Base-by-base conservation (phyloP, 139 green algal species). In the Auxenochlorella pyrenoidosa region DNA sequence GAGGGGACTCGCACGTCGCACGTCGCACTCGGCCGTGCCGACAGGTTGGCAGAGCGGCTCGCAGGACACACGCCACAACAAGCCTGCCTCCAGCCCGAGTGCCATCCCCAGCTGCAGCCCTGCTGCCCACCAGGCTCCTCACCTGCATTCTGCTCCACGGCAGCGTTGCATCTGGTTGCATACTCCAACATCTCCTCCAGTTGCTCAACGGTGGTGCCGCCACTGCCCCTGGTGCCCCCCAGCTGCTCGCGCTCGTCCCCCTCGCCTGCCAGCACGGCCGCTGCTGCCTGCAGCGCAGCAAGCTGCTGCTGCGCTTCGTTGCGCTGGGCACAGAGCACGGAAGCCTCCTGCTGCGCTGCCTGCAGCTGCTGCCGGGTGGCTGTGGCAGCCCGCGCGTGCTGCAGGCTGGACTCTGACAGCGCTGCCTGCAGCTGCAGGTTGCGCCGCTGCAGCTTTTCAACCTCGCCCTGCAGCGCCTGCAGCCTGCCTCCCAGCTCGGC, bases 371-470 rank as follows among this genome's bases (percentile, higher is more conserved):
- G 30, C 4, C 65, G 58, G 21, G 30, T 26, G 5, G 65, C 34
- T n/a, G 75, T 58, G 4, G 75, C 44, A 5, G 44, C 85, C 13
- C 47, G 63, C 3, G 85, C 44, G 28, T 85, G 38, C 75, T 79
- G 85, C 18, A 89, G 44, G 68, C 58, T 86, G 65, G 75, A 65
- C 30, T 82, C 51, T 36, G 75, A 77, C 70, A 89, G 59, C 16
- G 86, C 86, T 0, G 60, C 34, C 71, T 89, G 86, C 79, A 89
- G 86, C 54, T 58, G 59, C 54, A 21, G 51, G 80, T 89, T 89
- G 38, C 86, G 79, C 19, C 32, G 38, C 43, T 79, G 44, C 70
- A 89, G 86, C 75, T 83, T 86, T 28, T 65, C 40, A 28, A 87
- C 22, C 47, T 87, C n/a, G 0, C 3, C 34, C 83, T 80, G 43